Evolutionary conservation across 1,139 yeast species (phyloP).

Genomic region (Pichia sp.): DNA sequence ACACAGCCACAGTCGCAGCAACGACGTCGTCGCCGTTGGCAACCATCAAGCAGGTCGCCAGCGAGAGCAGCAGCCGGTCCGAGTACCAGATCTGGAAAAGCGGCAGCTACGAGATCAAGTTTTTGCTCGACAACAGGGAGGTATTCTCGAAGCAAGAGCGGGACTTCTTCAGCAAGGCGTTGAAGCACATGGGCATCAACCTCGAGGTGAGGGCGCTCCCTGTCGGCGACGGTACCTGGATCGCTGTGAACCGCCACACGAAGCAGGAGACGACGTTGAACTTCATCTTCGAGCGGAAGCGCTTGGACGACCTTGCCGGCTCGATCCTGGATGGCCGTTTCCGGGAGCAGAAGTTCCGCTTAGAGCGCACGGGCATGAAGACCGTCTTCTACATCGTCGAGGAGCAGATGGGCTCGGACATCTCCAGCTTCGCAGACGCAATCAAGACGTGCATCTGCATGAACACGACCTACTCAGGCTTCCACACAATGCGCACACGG

Average conservation of each 20-base stretch:
- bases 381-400: constrained; percentile 81
- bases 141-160: constrained; percentile 58
- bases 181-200: constrained; percentile 47
- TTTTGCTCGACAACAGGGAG: constrained; percentile 81
- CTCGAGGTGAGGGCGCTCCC: constrained; percentile 59
- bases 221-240: constrained; percentile 88
- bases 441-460: constrained; percentile 74
- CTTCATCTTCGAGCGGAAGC: constrained; percentile 80
- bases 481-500: constrained; percentile 64
- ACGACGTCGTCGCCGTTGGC: constrained; percentile 6
- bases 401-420: constrained; percentile 51
- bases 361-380: constrained; percentile 62
- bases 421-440: constrained; percentile 53
- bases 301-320: constrained; percentile 77
- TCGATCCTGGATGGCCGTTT: constrained; percentile 88
- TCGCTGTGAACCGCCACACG: constrained; percentile 62
- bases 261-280: constrained; percentile 68
- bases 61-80: neutral
- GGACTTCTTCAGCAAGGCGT: constrained; percentile 56
- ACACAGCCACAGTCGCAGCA: neutral
- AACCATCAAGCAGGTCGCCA: neutral
- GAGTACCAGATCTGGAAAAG: constrained; percentile 47
- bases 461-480: constrained; percentile 62
- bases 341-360: constrained; percentile 76
- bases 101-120: constrained; percentile 51